phyloP scores from a whole-genome alignment of 805 yeast genomes.

The Lipomyces yamadae region DNA sequence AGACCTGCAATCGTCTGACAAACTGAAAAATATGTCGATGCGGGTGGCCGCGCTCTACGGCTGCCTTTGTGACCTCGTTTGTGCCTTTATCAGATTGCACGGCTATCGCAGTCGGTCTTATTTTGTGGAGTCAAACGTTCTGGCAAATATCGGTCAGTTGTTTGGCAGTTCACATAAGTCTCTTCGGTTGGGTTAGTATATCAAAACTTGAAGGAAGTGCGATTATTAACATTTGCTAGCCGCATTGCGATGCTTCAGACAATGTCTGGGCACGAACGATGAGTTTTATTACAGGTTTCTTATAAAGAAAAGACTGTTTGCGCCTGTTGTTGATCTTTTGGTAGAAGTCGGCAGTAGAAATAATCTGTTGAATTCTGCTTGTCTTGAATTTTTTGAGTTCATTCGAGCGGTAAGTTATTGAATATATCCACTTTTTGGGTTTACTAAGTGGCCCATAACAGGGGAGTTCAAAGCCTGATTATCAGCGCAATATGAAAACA shows the following conservation, averaged over 20 bases:
- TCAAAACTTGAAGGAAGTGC: neutral
- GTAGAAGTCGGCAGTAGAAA: conserved; percentile 55
- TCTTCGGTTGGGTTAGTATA: conserved; percentile 19
- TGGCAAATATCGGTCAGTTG: conserved; percentile 60
- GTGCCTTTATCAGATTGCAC: conserved; percentile 71
- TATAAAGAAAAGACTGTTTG: conserved; percentile 58
- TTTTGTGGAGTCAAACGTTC: conserved; percentile 61
- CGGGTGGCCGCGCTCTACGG: conserved; percentile 48
- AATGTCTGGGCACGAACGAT: conserved; percentile 65
- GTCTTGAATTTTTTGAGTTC: conserved; percentile 68
- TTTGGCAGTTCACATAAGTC: conserved; percentile 51
- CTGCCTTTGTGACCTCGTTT: conserved; percentile 70
- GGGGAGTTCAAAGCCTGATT: conserved; percentile 26
- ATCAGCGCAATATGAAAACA: conserved; percentile 41
- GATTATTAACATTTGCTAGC: conserved; percentile 61
- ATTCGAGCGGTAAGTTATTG: conserved; percentile 40
- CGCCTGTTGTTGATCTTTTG: conserved; percentile 56
- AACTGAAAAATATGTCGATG: conserved; percentile 7
- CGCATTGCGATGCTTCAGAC: conserved; percentile 70
- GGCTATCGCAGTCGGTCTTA: conserved; percentile 65
- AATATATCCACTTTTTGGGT: conserved; percentile 15
- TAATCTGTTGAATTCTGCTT: conserved; percentile 73
- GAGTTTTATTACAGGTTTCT: conserved; percentile 62
- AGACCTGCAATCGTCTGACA: conserved; percentile 37
- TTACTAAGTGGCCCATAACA: neutral